phyloP scores from a whole-genome alignment of 805 yeast species.

The Dipodascus geniculatus region DNA sequence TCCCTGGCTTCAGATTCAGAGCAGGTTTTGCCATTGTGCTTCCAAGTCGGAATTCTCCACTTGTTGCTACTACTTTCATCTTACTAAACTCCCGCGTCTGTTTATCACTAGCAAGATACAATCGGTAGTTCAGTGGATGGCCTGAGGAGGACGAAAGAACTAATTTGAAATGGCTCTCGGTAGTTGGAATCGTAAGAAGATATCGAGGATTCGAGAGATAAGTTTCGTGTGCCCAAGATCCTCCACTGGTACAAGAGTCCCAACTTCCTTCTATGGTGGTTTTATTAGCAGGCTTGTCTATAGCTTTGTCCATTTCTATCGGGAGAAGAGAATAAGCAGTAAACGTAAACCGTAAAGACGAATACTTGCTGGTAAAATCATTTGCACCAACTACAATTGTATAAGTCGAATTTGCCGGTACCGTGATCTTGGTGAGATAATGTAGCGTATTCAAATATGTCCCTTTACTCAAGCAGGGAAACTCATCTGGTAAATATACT shows the following conservation, averaged over 20 bases:
- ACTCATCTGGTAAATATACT: constrained; percentile 8
- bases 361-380: constrained; percentile 2
- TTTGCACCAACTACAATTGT: constrained; percentile 15
- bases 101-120: constrained; percentile 30
- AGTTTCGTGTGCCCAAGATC: constrained; percentile 37
- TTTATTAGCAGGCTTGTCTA: constrained; percentile 15
- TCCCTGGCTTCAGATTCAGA: constrained; percentile 15
- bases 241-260: constrained; percentile 38
- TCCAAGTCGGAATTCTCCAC: constrained; percentile 27
- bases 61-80: constrained; percentile 23
- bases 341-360: constrained; percentile 11
- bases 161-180: constrained; percentile 8
- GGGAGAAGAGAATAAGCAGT: constrained; percentile 9
- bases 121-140: constrained; percentile 31
- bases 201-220: constrained; percentile 49
- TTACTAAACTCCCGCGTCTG: constrained; percentile 21
- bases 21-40: constrained; percentile 16
- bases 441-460: constrained; percentile 25
- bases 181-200: constrained; percentile 18
- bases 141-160: constrained; percentile 19
- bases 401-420: constrained; percentile 15
- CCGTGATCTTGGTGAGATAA: constrained; percentile 15
- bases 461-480: constrained; percentile 13
- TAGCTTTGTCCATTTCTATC: constrained; percentile 25
- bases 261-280: constrained; percentile 31